Evolutionary conservation across 1,284 basidiomycete genomes (phyloP).

Genomic region (Cutaneotrichosporon mucoides): DNA sequence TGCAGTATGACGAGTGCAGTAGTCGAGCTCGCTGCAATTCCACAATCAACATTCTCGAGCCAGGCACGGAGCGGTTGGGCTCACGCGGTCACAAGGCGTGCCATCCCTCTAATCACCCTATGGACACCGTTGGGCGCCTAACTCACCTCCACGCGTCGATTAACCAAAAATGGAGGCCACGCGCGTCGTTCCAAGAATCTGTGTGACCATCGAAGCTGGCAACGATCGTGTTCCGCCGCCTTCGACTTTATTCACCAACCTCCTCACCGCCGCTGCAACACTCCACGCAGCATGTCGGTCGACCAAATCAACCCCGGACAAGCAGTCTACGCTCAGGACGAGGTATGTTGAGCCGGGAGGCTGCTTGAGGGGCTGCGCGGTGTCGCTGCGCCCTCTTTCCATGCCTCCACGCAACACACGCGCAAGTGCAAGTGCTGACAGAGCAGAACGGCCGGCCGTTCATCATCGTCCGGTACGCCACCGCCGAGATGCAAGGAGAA

Average conservation of each 20-base stretch:
- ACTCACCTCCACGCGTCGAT: neutral
- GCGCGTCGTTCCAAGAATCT: slow-evolving; percentile 7
- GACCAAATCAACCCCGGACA: slow-evolving; percentile 50
- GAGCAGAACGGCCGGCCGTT: slow-evolving; percentile 88
- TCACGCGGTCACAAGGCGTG: no score
- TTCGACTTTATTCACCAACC: slow-evolving; percentile 12
- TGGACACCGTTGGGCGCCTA: no score
- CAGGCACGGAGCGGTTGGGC: neutral
- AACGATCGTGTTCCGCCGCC: slow-evolving; percentile 8
- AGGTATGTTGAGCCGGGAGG: slow-evolving; percentile 55
- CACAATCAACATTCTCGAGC: neutral
- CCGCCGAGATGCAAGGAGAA: neutral
- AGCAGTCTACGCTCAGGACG: slow-evolving; percentile 85
- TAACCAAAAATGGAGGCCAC: neutral
- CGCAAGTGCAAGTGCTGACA: no score
- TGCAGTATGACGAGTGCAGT: no score
- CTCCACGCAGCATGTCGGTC: slow-evolving; percentile 35
- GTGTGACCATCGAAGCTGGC: neutral
- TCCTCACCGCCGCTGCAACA: slow-evolving; percentile 1
- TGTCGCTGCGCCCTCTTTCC: no score
- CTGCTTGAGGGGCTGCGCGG: no score
- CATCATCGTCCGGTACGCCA: slow-evolving; percentile 69
- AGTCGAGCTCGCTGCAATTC: no score
- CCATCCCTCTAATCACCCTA: no score
- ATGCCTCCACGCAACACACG: no score